phyloP scores from a whole-genome alignment of 2,329 filamentous ascomycete genomes.

The Xylariaceae sp. region DNA sequence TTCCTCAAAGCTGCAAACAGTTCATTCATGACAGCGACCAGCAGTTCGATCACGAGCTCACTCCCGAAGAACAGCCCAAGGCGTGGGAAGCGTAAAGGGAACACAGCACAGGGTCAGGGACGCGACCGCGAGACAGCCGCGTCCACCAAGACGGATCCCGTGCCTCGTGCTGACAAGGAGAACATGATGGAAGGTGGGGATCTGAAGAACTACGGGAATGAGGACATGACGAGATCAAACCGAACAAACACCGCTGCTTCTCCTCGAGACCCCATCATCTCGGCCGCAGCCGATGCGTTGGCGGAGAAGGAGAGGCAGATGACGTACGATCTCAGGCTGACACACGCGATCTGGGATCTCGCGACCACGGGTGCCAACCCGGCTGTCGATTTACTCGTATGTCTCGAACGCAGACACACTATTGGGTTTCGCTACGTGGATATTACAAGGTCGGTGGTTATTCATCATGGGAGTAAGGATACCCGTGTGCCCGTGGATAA shows the following conservation, averaged over 20 bases:
- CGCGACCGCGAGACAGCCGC: conserved; percentile 28
- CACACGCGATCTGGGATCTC: conserved; percentile 89
- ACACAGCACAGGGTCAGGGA: conserved; percentile 24
- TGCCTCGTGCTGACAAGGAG: conserved; percentile 47
- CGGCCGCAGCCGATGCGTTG: conserved; percentile 56
- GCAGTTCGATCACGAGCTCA: conserved; percentile 76
- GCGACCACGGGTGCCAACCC: conserved; percentile 90
- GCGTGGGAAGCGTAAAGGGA: conserved; percentile 54
- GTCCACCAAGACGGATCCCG: conserved; percentile 30
- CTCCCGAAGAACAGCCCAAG: conserved; percentile 61
- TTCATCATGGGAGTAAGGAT: conserved; percentile 89
- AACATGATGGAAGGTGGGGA: conserved; percentile 35
- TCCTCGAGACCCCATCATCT: conserved; percentile 34
- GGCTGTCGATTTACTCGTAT: conserved; percentile 87
- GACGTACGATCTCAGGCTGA: conserved; percentile 79
- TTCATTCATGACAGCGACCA: conserved; percentile 89
- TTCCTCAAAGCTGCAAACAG: conserved; percentile 93
- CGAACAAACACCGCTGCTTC: conserved; percentile 26
- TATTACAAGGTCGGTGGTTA: conserved; percentile 84
- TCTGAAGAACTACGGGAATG: conserved; percentile 28
- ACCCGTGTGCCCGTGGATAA: conserved; percentile 92
- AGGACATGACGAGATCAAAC: conserved; percentile 49
- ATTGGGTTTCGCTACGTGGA: conserved; percentile 98
- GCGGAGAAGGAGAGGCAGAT: conserved; percentile 69
- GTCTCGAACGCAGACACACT: conserved; percentile 81